Percentiles rank a stretch among this genome's conserved stretches.
Conservation (phyloP, 2,329 filamentous ascomycete genomes). For the Aaosphaeria pasadenensis region DNA sequence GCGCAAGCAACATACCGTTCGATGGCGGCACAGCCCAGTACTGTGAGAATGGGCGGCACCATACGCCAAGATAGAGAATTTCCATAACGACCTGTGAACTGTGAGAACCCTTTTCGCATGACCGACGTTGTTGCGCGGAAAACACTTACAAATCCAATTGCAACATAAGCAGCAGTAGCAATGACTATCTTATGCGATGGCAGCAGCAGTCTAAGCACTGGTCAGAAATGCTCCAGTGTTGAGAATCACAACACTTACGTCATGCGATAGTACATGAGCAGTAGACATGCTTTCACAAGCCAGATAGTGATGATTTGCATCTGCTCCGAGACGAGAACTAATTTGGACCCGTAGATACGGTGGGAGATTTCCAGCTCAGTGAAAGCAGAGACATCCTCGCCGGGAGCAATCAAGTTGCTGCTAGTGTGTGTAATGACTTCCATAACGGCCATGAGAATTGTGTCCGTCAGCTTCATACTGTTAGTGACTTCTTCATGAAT, state of each 20-base stretch:
- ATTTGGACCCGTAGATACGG: slow-evolving; percentile 53
- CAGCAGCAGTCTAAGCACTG: slow-evolving; percentile 1
- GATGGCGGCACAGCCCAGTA: slow-evolving; percentile 52
- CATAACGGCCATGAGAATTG: slow-evolving; percentile 31
- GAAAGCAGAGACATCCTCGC: slow-evolving; percentile 26
- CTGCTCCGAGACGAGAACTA: slow-evolving; percentile 54
- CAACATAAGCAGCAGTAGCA: slow-evolving; percentile 45
- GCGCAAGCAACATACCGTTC: slow-evolving; percentile 15
- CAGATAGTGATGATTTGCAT: slow-evolving; percentile 52
- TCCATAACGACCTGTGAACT: slow-evolving; percentile 39
- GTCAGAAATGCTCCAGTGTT: slow-evolving; percentile 2
- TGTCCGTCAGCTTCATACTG: slow-evolving; percentile 26
- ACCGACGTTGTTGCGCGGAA: too few species aligned
- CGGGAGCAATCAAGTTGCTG: slow-evolving; percentile 36
- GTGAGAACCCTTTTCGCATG: not conserved
- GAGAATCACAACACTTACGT: slow-evolving; percentile 30
- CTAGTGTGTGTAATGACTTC: slow-evolving; percentile 27
- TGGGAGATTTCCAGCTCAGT: slow-evolving; percentile 36
- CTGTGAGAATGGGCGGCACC: slow-evolving; percentile 52
- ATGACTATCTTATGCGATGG: slow-evolving; percentile 38
- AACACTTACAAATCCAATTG: slow-evolving; percentile 40
- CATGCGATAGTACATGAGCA: slow-evolving; percentile 53
- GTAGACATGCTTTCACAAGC: slow-evolving; percentile 53
- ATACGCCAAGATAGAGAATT: slow-evolving; percentile 51
- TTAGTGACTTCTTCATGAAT: not conserved